phyloP scores from a whole-genome alignment of 2,329 filamentous ascomycete species.

The Arthroderma uncinatum region DNA sequence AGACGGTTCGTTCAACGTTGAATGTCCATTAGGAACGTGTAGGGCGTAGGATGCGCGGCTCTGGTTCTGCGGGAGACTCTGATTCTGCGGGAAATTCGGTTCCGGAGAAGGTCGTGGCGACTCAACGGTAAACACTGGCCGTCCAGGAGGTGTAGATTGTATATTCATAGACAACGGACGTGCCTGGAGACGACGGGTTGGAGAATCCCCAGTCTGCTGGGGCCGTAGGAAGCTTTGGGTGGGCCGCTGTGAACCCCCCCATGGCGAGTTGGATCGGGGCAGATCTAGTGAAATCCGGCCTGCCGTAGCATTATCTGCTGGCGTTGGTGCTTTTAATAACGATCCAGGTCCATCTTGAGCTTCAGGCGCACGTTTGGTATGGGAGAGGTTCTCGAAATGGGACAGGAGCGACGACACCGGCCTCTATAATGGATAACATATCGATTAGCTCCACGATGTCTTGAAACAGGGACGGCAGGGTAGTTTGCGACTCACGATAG shows the following conservation, averaged over 20 bases:
- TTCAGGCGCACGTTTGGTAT: slow-evolving; percentile 16
- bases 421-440: slow-evolving; percentile 24
- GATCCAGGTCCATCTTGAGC: slow-evolving; percentile 23
- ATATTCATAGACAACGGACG: slow-evolving; percentile 37
- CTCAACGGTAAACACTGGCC: slow-evolving; percentile 34
- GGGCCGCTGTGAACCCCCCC: slow-evolving; percentile 18
- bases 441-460: slow-evolving; percentile 11
- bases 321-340: slow-evolving; percentile 25
- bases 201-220: slow-evolving; percentile 32
- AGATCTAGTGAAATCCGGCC: slow-evolving; percentile 34
- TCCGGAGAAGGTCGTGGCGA: slow-evolving; percentile 34
- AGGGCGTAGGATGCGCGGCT: background rate
- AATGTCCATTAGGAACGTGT: slow-evolving; percentile 18
- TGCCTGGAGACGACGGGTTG: slow-evolving; percentile 50
- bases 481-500: slow-evolving; percentile 10
- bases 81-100: background rate
- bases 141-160: slow-evolving; percentile 31
- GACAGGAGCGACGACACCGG: slow-evolving; percentile 40
- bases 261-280: slow-evolving; percentile 31
- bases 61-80: background rate
- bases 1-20: background rate
- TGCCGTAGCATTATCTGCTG: slow-evolving; percentile 20
- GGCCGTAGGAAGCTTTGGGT: slow-evolving; percentile 6
- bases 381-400: slow-evolving; percentile 39
- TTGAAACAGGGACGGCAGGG: background rate